Base-by-base conservation (phyloP, 768 basidiomycete genomes). In the Termitomyces titanicus region DNA sequence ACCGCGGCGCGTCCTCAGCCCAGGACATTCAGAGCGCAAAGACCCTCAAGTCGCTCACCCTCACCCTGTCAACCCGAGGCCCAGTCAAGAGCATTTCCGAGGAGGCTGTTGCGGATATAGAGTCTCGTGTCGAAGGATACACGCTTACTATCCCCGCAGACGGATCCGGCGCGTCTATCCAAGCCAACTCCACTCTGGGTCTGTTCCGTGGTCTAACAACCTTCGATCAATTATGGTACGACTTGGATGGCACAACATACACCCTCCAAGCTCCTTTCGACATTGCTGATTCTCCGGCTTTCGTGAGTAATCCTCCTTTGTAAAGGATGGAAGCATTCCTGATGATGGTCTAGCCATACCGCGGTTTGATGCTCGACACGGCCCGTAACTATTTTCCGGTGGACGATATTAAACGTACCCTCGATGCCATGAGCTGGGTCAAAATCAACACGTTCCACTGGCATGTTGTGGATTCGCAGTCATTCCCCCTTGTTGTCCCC, bases 381-480 rank as follows among this genome's bases (percentile, higher is more conserved):
- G 75, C 89, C 1, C 75, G 91, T 35, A 86, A 92, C 71, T 94
- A 72, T 70, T 86, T 83, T 72, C 79, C 85, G 9, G 79, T 85
- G 3, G 55, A 71, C 5, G 86, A 85, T 63, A 82, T 89, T 67
- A 75, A 82, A 63, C 79, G 85, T 51, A 86, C 84, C 0, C 70
- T 94, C 29, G 86, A 91, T 58, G 84, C 87, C 6, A 90, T 91
- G 87, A 83, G 83, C 63, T 83, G 82, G 79, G 83, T 84, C 60
- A 93, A 89, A 83, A 79, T 90, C 47, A 92, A 85, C 68, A 82
- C 81, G 1, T 80, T 94, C 61, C 89, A 94, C 60, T 94, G 91
- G 92, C 92, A 94, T 64, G 75, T 91, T 54, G 83, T 84, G 34
- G 92, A 94, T 69, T 83, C 84, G 51, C 89, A 94, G 63, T 85